Evolutionary conservation across 2,329 filamentous ascomycete species (phyloP).

Genomic region (Didymella keratinophila): DNA sequence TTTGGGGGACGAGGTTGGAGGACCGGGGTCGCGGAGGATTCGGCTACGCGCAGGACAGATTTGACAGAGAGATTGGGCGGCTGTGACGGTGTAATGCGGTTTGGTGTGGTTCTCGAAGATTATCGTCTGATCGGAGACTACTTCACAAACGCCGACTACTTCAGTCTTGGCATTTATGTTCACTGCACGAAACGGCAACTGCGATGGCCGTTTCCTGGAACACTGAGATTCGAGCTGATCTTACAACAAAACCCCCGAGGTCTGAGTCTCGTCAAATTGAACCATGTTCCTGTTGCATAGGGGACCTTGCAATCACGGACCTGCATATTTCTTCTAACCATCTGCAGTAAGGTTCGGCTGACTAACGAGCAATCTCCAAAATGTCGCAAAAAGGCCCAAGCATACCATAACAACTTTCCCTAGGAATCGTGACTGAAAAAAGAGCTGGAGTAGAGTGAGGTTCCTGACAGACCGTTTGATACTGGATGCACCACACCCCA

Average conservation of each 20-base stretch:
- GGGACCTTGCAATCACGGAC: not conserved
- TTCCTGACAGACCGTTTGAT: too few relatives aligned
- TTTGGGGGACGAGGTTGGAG: constrained; percentile 9
- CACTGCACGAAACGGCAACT: too few relatives aligned
- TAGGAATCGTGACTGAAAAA: not conserved
- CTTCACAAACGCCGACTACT: constrained; percentile 9
- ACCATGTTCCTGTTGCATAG: too few relatives aligned
- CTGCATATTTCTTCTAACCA: constrained; percentile 6
- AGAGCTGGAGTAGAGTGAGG: not conserved
- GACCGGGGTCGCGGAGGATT: not conserved
- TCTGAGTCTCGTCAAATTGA: too few relatives aligned
- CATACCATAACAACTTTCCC: not conserved
- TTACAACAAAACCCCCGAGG: too few relatives aligned
- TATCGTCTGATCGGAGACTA: constrained; percentile 19
- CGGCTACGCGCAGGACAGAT: not conserved
- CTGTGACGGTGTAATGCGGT: not conserved
- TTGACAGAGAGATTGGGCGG: not conserved
- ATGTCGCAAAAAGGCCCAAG: constrained; percentile 15
- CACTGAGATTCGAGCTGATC: too few relatives aligned
- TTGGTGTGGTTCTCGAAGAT: constrained; percentile 1
- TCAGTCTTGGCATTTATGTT: constrained; percentile 17
- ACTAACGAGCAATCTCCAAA: constrained; percentile 17
- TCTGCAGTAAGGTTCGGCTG: constrained; percentile 18
- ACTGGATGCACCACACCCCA: not conserved
- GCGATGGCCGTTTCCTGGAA: too few relatives aligned